Percentiles rank a stretch among this genome's conserved stretches.
phyloP scores from a whole-genome alignment of 441 rosid genomes.

The Populus tomentosa region DNA sequence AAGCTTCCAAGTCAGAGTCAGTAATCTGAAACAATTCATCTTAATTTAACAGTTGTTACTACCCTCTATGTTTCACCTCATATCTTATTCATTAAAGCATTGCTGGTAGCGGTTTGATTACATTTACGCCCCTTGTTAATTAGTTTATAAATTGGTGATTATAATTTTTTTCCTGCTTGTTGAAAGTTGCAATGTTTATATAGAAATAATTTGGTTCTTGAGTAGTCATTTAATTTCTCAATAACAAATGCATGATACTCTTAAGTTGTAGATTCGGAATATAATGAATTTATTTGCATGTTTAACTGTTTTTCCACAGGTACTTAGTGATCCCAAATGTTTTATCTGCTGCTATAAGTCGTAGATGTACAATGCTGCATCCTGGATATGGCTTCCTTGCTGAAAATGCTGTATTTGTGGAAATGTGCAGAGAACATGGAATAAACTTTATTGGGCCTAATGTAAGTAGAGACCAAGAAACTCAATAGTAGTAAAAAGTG shows the following conservation, averaged over 20 bases:
- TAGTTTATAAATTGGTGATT: not conserved
- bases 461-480: slow-evolving; percentile 39
- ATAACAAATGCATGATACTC: not conserved
- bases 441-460: slow-evolving; percentile 97
- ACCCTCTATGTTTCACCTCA: not conserved
- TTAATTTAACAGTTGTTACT: not conserved
- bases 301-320: slow-evolving; percentile 32
- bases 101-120: not conserved
- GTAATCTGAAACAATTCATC: not conserved
- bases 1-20: not conserved
- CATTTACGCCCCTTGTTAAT: too few species aligned
- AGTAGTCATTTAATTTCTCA: not conserved
- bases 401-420: slow-evolving; percentile 91
- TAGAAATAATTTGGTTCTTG: not conserved
- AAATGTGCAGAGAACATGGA: slow-evolving; percentile 91
- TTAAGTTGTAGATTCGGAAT: not conserved
- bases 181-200: not conserved
- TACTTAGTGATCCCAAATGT: slow-evolving; percentile 87
- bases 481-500: not conserved
- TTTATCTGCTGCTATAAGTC: slow-evolving; percentile 88
- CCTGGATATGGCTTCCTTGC: slow-evolving; percentile 99
- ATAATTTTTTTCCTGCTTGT: not conserved
- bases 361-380: slow-evolving; percentile 91
- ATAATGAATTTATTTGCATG: not conserved
- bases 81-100: not conserved